phyloP scores from a whole-genome alignment of 2,329 filamentous ascomycete species.

The Phoma sp. region DNA sequence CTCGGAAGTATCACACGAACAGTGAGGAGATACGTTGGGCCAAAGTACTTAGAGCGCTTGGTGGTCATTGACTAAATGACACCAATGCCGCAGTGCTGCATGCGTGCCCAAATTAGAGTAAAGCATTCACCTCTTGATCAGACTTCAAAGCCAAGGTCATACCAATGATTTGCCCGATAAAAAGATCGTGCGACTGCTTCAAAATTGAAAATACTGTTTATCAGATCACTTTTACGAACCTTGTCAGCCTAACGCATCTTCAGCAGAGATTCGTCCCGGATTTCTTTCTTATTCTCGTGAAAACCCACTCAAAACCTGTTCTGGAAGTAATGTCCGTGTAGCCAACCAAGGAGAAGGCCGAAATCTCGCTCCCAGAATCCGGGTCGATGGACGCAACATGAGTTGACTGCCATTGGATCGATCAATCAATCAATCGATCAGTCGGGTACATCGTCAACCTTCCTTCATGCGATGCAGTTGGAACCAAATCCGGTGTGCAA shows the following conservation, averaged over 20 bases:
- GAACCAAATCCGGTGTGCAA: neutral
- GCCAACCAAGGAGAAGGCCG: neutral
- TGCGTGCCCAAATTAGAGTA: neutral
- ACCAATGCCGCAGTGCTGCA: neutral
- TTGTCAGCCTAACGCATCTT: neutral
- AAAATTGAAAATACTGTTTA: neutral
- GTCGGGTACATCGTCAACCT: neutral
- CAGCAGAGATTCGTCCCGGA: neutral
- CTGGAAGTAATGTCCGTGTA: neutral
- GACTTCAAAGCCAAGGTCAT: neutral
- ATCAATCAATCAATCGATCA: conserved; percentile 7
- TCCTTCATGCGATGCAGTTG: neutral
- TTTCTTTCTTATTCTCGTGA: neutral
- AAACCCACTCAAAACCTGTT: neutral
- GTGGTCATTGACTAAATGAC: neutral
- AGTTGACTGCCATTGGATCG: neutral
- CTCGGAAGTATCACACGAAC: neutral
- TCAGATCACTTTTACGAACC: neutral
- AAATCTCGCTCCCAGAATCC: neutral
- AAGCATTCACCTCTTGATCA: too few species aligned
- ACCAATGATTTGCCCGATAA: neutral
- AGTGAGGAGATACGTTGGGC: too few species aligned
- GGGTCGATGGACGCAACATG: neutral
- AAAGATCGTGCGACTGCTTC: neutral
- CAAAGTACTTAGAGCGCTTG: neutral